These are phyloP conservation scores for Penicillium griseofulvum DNA, from an alignment of 2,329 filamentous ascomycete species.

Conservation along the genomic window DNA sequence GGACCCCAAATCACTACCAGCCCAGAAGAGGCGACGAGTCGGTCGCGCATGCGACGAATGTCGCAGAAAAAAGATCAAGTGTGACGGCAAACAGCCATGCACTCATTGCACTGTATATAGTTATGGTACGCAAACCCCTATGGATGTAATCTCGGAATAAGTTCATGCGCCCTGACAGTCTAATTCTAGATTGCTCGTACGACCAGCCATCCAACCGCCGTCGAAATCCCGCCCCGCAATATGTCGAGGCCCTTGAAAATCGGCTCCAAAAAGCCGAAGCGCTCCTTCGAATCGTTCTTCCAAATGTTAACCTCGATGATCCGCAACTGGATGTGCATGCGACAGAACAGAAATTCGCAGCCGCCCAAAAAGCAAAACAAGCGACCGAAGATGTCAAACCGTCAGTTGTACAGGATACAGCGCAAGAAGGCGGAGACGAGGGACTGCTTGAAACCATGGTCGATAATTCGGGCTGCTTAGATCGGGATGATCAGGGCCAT, in stretches of 20 bases:
- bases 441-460: slow-evolving; percentile 90
- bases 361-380: slow-evolving; percentile 37
- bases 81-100: slow-evolving; percentile 81
- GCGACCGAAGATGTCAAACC: slow-evolving; percentile 16
- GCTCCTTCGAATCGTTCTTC: slow-evolving; percentile 74
- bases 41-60: slow-evolving; percentile 81
- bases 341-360: slow-evolving; percentile 62
- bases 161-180: slow-evolving; percentile 15
- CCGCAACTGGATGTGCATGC: slow-evolving; percentile 75
- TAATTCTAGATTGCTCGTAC: slow-evolving; percentile 76
- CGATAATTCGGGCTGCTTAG: slow-evolving; percentile 82
- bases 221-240: slow-evolving; percentile 86
- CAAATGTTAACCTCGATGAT: slow-evolving; percentile 81
- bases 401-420: slow-evolving; percentile 24
- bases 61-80: slow-evolving; percentile 82
- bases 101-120: slow-evolving; percentile 98
- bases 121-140: slow-evolving; percentile 66
- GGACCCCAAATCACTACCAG: slow-evolving; percentile 47
- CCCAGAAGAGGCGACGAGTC: slow-evolving; percentile 74
- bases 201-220: slow-evolving; percentile 91
- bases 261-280: slow-evolving; percentile 80
- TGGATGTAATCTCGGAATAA: not conserved
- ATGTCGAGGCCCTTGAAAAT: slow-evolving; percentile 83
- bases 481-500: slow-evolving; percentile 84
- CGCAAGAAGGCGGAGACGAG: slow-evolving; percentile 56